These are phyloP conservation scores for Leccinum subtestaceum DNA, from an alignment of 768 basidiomycete species.

Conservation along the genomic window DNA sequence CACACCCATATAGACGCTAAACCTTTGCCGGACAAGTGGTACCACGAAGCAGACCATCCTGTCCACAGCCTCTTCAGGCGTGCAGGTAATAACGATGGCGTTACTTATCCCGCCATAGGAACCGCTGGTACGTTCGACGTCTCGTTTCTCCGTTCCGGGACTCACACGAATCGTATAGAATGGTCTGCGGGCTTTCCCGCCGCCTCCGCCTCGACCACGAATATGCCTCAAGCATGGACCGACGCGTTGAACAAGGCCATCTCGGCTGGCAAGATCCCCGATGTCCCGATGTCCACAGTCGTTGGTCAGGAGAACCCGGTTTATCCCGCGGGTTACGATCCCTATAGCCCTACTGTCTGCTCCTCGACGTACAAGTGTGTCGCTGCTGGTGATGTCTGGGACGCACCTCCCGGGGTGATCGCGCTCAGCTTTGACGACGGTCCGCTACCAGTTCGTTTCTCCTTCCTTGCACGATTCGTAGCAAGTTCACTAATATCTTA, in stretches of 20 bases:
- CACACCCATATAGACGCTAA: constrained; percentile 19
- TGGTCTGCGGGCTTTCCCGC: constrained; percentile 65
- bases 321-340: constrained; percentile 40
- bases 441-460: constrained; percentile 46
- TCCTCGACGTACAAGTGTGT: constrained; percentile 73
- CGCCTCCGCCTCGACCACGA: constrained; percentile 43
- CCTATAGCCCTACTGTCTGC: constrained; percentile 56
- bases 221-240: constrained; percentile 67
- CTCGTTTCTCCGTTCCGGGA: background rate
- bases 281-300: constrained; percentile 51
- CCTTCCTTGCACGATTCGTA: background rate
- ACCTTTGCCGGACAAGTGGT: constrained; percentile 47
- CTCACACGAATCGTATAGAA: constrained; percentile 34
- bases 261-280: constrained; percentile 68
- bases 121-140: constrained; percentile 45
- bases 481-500: constrained; percentile 1
- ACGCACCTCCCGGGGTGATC: constrained; percentile 69
- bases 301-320: constrained; percentile 30
- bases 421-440: constrained; percentile 81
- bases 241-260: constrained; percentile 68
- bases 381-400: constrained; percentile 63
- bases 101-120: constrained; percentile 53
- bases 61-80: constrained; percentile 64
- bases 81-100: constrained; percentile 41
- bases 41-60: constrained; percentile 58